Percentiles rank a stretch among this genome's conserved stretches.
Conservation (phyloP, 176 grass and related monocot genomes). For the Ensete ventricosum region DNA sequence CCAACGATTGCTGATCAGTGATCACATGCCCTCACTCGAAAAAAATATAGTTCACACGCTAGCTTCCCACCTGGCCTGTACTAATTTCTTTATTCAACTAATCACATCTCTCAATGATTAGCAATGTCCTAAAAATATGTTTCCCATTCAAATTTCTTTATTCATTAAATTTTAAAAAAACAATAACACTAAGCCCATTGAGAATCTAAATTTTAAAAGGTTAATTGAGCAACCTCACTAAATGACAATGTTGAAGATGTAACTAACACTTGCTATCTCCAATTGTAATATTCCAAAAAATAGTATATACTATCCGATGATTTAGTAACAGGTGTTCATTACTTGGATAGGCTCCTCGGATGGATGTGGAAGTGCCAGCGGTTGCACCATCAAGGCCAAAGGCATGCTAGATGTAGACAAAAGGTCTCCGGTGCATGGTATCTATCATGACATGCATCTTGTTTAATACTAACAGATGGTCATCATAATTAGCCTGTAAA, state of each 20-base stretch:
- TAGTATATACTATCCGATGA: background rate
- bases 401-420: conserved; percentile 78
- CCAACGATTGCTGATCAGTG: background rate
- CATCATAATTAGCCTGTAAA: conserved; percentile 18
- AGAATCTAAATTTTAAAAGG: background rate
- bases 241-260: too few species aligned
- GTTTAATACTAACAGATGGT: conserved; percentile 12
- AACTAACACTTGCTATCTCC: background rate
- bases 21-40: background rate
- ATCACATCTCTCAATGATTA: background rate
- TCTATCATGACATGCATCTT: conserved; percentile 39
- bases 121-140: background rate
- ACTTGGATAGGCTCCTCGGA: conserved; percentile 85
- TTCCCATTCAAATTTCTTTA: background rate
- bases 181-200: background rate
- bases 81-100: background rate
- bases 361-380: conserved; percentile 67
- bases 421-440: conserved; percentile 81
- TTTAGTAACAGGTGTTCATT: conserved; percentile 2
- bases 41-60: background rate
- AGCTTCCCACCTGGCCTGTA: background rate
- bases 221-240: too few species aligned
- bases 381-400: conserved; percentile 79
- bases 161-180: background rate
- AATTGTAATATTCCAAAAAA: background rate